Conservation (phyloP, 108 stramenopile genomes). For the Skeletonema potamos region DNA sequence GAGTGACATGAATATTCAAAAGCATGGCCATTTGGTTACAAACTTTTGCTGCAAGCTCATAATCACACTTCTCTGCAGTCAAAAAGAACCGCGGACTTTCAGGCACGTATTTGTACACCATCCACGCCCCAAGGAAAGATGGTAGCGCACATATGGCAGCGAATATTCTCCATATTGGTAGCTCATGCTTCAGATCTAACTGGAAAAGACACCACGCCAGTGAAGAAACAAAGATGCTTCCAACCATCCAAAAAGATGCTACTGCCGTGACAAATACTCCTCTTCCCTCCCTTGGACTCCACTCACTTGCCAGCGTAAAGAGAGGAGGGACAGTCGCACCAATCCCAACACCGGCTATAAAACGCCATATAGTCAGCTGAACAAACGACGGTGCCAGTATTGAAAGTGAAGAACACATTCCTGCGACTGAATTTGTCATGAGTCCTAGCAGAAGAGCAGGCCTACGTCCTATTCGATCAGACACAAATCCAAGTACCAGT, state of each 20-base stretch:
- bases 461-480: constrained; percentile 64
- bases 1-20: constrained; percentile 23
- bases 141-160: constrained; percentile 70
- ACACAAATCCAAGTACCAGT: constrained; percentile 55
- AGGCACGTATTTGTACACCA: constrained; percentile 63
- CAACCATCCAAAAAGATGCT: constrained; percentile 90
- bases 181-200: background rate
- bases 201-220: constrained; percentile 60
- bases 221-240: constrained; percentile 73
- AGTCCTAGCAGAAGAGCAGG: constrained; percentile 67
- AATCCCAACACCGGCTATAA: constrained; percentile 71
- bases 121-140: constrained; percentile 54
- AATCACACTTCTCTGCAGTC: constrained; percentile 42
- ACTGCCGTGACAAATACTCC: constrained; percentile 67
- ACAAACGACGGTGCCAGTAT: constrained; percentile 21
- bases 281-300: constrained; percentile 69
- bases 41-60: constrained; percentile 45
- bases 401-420: constrained; percentile 53
- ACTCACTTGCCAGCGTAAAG: constrained; percentile 70
- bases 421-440: constrained; percentile 57
- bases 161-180: constrained; percentile 68
- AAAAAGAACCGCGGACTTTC: constrained; percentile 76
- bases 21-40: constrained; percentile 52
- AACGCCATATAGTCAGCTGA: constrained; percentile 53
- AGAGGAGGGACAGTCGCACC: constrained; percentile 78